phyloP scores from a whole-genome alignment of 75 land plant genomes.

The Pseudotsuga menziesii region DNA sequence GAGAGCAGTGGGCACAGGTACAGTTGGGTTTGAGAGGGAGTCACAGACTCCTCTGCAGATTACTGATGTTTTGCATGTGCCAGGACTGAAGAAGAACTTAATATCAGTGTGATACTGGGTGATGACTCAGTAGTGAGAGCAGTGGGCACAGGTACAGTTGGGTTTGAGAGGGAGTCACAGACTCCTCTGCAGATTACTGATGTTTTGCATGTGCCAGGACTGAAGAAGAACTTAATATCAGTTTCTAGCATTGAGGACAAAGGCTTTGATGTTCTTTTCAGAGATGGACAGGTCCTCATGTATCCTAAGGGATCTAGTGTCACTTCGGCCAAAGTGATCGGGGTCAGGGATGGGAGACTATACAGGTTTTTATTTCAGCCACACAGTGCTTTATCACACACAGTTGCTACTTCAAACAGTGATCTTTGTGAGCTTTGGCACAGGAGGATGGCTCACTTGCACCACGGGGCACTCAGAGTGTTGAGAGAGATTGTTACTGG shows the following conservation, averaged over 20 bases:
- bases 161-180: too few relatives aligned
- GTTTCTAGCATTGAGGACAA: background rate
- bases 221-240: too few relatives aligned
- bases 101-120: too few relatives aligned
- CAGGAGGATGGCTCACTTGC: background rate
- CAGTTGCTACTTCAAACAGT: background rate
- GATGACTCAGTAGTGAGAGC: too few relatives aligned
- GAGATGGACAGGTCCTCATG: background rate
- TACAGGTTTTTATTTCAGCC: background rate
- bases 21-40: background rate
- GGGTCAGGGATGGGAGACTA: background rate
- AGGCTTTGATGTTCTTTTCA: background rate
- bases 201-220: too few relatives aligned
- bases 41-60: background rate
- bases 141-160: too few relatives aligned
- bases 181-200: too few relatives aligned
- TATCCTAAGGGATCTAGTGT: background rate
- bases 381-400: background rate
- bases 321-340: background rate
- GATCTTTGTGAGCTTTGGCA: background rate
- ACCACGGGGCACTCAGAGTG: background rate
- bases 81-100: background rate
- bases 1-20: background rate
- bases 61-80: background rate
- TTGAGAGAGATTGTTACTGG: background rate